A percentile compares a stretch with the other conserved stretches of the same genome.
These are phyloP conservation scores for Aspergillus wentii DNA, from an alignment of 495 filamentous ascomycete species.

Conservation along the genomic window DNA sequence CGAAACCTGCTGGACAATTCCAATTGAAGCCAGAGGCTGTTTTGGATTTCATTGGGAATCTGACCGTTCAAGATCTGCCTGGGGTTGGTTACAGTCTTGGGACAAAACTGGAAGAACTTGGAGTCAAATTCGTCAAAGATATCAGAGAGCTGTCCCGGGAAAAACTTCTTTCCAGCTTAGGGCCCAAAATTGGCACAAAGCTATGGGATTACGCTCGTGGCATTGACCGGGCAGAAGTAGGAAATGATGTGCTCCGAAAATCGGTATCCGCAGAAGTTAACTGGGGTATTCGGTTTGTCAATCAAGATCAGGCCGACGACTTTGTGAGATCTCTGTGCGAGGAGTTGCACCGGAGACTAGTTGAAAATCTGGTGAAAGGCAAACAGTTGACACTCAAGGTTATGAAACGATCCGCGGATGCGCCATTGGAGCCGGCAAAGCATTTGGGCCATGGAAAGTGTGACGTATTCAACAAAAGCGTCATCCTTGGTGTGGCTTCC, in stretches of 20 bases:
- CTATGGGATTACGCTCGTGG: constrained; percentile 88
- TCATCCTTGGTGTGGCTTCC: constrained; percentile 75
- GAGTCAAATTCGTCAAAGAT: constrained; percentile 75
- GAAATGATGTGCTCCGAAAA: constrained; percentile 73
- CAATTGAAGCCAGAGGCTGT: constrained; percentile 78
- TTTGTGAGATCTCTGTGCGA: constrained; percentile 79
- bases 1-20: constrained; percentile 91
- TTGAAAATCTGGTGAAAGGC: constrained; percentile 80
- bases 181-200: constrained; percentile 89
- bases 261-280: constrained; percentile 96
- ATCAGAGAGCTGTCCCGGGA: constrained; percentile 72
- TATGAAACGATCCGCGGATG: constrained; percentile 79
- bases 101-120: constrained; percentile 81
- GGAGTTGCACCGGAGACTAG: constrained; percentile 73
- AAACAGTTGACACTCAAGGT: constrained; percentile 88
- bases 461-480: constrained; percentile 85
- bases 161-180: constrained; percentile 62
- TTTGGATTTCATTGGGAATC: constrained; percentile 65
- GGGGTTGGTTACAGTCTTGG: constrained; percentile 85
- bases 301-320: constrained; percentile 81
- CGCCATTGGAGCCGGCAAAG: constrained; percentile 87
- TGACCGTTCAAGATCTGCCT: constrained; percentile 75
- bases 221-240: constrained; percentile 82
- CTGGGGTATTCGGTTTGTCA: constrained; percentile 94
- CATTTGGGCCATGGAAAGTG: constrained; percentile 95